Percentiles rank a stretch among this genome's conserved stretches.
phyloP scores from a whole-genome alignment of 2,329 filamentous ascomycete species.

The Ceratocystis ficicola region DNA sequence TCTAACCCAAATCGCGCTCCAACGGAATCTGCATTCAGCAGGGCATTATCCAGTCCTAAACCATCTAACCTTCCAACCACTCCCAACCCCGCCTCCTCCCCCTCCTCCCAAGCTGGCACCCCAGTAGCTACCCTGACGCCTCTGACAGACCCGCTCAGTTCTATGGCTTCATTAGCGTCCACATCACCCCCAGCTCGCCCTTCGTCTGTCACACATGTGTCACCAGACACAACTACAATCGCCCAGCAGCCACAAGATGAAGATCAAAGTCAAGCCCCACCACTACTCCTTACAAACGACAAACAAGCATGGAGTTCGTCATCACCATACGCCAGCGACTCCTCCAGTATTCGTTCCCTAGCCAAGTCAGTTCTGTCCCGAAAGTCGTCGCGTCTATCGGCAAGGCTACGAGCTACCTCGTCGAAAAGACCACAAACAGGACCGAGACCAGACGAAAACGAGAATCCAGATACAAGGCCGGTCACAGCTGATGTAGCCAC shows the following conservation, averaged over 20 bases:
- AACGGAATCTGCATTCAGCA: conserved; percentile 60
- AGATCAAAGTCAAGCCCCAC: background rate
- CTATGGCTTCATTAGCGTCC: conserved; percentile 25
- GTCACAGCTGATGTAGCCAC: too few species aligned
- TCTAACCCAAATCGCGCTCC: conserved; percentile 73
- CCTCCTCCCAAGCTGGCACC: background rate
- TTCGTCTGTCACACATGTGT: conserved; percentile 25
- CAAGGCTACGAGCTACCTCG: conserved; percentile 9
- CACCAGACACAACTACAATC: background rate
- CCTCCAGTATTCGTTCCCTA: conserved; percentile 43
- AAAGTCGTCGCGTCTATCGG: conserved; percentile 30
- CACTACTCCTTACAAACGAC: conserved; percentile 25
- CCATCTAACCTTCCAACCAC: background rate
- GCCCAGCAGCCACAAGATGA: conserved; percentile 18
- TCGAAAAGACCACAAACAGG: background rate
- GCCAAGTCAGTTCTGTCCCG: conserved; percentile 43
- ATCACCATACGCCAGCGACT: conserved; percentile 1
- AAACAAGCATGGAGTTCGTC: conserved; percentile 32
- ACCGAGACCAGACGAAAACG: background rate
- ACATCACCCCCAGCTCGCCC: conserved; percentile 30
- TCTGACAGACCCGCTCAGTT: conserved; percentile 35
- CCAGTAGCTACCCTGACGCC: conserved; percentile 35
- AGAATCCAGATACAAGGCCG: background rate
- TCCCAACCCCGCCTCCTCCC: conserved; percentile 33
- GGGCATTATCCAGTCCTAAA: conserved; percentile 40